These are phyloP conservation scores for Aureobasidium sp. DNA, from an alignment of 2,329 filamentous ascomycete species.

Conservation along the genomic window DNA sequence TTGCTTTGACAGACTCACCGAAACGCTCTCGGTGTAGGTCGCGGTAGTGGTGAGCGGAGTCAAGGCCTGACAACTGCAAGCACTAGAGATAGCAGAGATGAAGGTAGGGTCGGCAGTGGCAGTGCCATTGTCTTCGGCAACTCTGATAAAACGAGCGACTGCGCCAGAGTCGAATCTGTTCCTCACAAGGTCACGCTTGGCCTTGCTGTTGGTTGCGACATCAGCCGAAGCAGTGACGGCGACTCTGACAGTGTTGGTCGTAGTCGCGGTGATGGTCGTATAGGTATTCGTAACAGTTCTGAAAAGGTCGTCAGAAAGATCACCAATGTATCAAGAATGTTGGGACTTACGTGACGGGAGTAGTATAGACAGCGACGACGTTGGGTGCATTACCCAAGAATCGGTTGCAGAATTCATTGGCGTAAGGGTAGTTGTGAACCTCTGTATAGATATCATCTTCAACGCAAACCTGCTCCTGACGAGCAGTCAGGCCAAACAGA, in stretches of 20 bases:
- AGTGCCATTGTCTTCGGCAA: slow-evolving; percentile 17
- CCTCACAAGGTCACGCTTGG: slow-evolving; percentile 17
- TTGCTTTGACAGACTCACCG: slow-evolving; percentile 16
- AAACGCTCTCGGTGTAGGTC: slow-evolving; percentile 24
- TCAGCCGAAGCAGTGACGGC: slow-evolving; percentile 25
- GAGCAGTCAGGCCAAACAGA: slow-evolving; percentile 21
- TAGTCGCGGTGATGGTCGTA: slow-evolving; percentile 21
- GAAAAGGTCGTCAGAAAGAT: slow-evolving; percentile 2
- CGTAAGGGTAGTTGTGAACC: slow-evolving; percentile 23
- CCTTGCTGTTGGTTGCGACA: slow-evolving; percentile 15
- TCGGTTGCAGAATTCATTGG: slow-evolving; percentile 16
- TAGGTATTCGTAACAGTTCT: slow-evolving; percentile 18
- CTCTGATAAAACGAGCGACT: slow-evolving; percentile 21
- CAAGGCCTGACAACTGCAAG: slow-evolving; percentile 27
- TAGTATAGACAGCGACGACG: slow-evolving; percentile 23
- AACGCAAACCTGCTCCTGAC: slow-evolving; percentile 21
- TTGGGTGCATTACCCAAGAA: slow-evolving; percentile 10
- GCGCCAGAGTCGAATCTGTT: slow-evolving; percentile 18
- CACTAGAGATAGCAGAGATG: slow-evolving; percentile 23
- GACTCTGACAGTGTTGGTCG: slow-evolving; percentile 17
- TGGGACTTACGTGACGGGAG: slow-evolving; percentile 25
- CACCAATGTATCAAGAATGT: too few relatives aligned
- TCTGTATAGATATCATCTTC: slow-evolving; percentile 23
- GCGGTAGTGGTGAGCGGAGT: slow-evolving; percentile 22
- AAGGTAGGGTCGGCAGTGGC: slow-evolving; percentile 14